Base-by-base conservation (phyloP, 129 eudicot genomes). In the Ambrosia trifida region DNA sequence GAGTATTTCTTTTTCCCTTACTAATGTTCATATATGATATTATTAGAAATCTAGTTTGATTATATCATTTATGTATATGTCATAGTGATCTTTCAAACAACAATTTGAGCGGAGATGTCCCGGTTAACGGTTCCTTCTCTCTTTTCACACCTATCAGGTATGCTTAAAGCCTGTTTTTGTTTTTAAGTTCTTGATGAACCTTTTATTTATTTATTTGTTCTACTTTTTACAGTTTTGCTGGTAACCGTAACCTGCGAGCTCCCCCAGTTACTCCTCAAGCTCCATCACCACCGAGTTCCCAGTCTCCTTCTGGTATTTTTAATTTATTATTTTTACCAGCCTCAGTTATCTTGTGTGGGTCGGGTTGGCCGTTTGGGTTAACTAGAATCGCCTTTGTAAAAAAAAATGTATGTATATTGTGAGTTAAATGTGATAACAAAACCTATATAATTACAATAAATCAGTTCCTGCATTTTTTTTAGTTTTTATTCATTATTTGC, bases 81-180 rank as follows among this genome's bases (percentile, higher is more conserved):
- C 80, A 52, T 77, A 91, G 97, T 78, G 97, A 91, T 91, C 88
- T 91, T 16, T 91, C 97, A 52, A 78, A 70, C 85, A 91, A 91
- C 60, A 57, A 24, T 18, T 73, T 91, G 51, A 78, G 72, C 11
- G 97, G 97, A 72, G 63, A 57, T 31, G 79, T 91, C 44, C 97
- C 97, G 30, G 75, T 80, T 45, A 86, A 80, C 72, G 97, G 96
- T 36, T 91, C 97, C 77, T 91, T 91, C 63, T 80, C 89, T 54
- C 96, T 85, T 74, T 88, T 91, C 68, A 88, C 97, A 11, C 91
- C 91, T 73, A 83, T 87, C 72, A 93, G 98, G 98, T 87, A 70
- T 57, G 71, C 60, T 24, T 7, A 60, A 53, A 72, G 32, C 33
- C 71, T 1, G 28, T 20, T 69, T 18, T 20, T 20, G 19, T 14